Percentiles rank a stretch among this genome's conserved stretches.
Evolutionary conservation across 768 basidiomycete genomes (phyloP).

Genomic region (Russula vinacea): DNA sequence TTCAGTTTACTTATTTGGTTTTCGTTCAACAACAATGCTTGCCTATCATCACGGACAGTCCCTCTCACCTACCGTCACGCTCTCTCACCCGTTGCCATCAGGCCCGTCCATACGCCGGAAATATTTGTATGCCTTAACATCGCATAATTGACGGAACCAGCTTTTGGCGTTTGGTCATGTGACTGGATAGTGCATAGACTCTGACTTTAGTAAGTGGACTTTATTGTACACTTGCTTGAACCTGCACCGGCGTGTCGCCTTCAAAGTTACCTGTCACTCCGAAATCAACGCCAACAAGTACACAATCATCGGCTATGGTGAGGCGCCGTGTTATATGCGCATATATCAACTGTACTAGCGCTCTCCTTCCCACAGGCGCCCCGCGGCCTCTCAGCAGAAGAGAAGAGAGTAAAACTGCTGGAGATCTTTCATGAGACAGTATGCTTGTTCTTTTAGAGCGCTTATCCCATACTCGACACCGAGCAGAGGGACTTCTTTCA

Average conservation of each 20-base stretch:
- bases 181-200: background rate
- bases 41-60: constrained; percentile 21
- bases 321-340: background rate
- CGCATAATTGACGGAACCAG: constrained; percentile 18
- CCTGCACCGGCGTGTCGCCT: background rate
- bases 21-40: constrained; percentile 32
- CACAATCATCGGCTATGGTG: constrained; percentile 8
- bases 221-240: background rate
- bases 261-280: background rate
- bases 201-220: background rate
- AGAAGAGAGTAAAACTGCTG: constrained; percentile 83
- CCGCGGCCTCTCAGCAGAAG: constrained; percentile 76
- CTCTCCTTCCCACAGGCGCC: constrained; percentile 18
- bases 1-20: constrained; percentile 15
- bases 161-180: constrained; percentile 5
- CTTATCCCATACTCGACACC: background rate
- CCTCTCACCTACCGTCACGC: constrained; percentile 15
- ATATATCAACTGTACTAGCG: background rate
- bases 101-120: constrained; percentile 9
- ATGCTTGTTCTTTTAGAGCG: constrained; percentile 16
- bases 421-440: constrained; percentile 95
- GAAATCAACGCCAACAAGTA: background rate
- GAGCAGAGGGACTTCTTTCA: constrained; percentile 80
- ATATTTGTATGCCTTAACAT: constrained; percentile 25
- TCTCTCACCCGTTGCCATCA: constrained; percentile 8